Conservation (phyloP, 805 yeast species). For the Huiozyma naganishii region DNA sequence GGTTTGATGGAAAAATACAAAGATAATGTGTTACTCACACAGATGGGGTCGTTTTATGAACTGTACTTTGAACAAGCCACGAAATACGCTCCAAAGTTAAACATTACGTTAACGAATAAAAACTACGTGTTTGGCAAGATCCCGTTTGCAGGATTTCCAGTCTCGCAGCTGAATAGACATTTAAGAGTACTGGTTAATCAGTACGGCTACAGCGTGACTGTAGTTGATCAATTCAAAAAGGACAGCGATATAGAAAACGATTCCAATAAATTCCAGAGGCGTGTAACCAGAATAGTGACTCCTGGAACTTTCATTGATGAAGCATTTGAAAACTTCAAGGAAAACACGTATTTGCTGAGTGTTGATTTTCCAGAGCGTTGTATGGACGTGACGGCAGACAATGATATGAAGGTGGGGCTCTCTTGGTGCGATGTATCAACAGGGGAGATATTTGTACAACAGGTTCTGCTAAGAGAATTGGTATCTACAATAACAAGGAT, state of each 20-base stretch:
- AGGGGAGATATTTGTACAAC: slow-evolving; percentile 66
- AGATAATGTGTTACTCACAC: slow-evolving; percentile 55
- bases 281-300: slow-evolving; percentile 69
- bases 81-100: slow-evolving; percentile 55
- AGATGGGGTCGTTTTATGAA: slow-evolving; percentile 83
- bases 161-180: slow-evolving; percentile 57
- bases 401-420: slow-evolving; percentile 45
- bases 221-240: slow-evolving; percentile 56
- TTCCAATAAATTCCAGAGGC: slow-evolving; percentile 42
- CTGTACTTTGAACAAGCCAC: slow-evolving; percentile 84
- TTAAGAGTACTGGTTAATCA: slow-evolving; percentile 64
- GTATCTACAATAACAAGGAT: slow-evolving; percentile 68
- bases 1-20: slow-evolving; percentile 36
- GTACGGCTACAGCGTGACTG: slow-evolving; percentile 60
- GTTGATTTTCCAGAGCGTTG: slow-evolving; percentile 48
- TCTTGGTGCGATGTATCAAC: slow-evolving; percentile 86
- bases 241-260: slow-evolving; percentile 24
- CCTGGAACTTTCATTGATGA: slow-evolving; percentile 93
- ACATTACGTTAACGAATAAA: slow-evolving; percentile 57
- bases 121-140: slow-evolving; percentile 35
- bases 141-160: slow-evolving; percentile 91
- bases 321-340: slow-evolving; percentile 59
- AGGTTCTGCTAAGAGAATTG: slow-evolving; percentile 46
- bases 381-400: slow-evolving; percentile 29
- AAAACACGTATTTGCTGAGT: slow-evolving; percentile 60